These are phyloP conservation scores for Alternaria arbusti DNA, from an alignment of 2,329 filamentous ascomycete species.

Conservation along the genomic window DNA sequence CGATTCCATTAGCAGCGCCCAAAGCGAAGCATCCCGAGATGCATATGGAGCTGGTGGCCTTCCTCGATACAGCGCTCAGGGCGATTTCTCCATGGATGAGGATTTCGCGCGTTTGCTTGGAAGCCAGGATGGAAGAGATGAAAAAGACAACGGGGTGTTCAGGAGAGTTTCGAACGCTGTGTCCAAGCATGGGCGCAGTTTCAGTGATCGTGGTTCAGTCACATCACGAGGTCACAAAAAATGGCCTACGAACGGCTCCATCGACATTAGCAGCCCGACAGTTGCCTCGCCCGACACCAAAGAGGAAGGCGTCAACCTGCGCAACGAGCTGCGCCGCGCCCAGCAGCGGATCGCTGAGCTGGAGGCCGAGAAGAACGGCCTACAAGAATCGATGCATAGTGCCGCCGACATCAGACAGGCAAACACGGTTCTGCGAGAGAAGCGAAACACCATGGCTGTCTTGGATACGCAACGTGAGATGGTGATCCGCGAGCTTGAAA, in stretches of 20 bases:
- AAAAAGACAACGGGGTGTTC: constrained; percentile 63
- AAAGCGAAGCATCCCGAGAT: constrained; percentile 48
- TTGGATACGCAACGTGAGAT: constrained; percentile 95
- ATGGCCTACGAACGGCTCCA: constrained; percentile 51
- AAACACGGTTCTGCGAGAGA: constrained; percentile 87
- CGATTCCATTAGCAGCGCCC: constrained; percentile 54
- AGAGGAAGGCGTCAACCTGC: constrained; percentile 56
- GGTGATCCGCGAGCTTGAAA: constrained; percentile 89
- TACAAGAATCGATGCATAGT: constrained; percentile 61
- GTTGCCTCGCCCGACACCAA: constrained; percentile 62
- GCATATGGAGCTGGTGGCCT: constrained; percentile 32
- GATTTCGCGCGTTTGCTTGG: constrained; percentile 90
- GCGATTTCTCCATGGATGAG: constrained; percentile 92
- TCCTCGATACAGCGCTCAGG: constrained; percentile 70
- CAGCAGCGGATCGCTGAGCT: constrained; percentile 88
- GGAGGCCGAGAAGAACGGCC: constrained; percentile 73
- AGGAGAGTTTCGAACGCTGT: constrained; percentile 92
- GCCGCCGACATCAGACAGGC: constrained; percentile 72
- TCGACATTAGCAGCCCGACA: constrained; percentile 73
- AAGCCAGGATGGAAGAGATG: constrained; percentile 65
- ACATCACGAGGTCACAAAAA: constrained; percentile 46
- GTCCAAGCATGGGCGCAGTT: constrained; percentile 82
- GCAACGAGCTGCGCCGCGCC: constrained; percentile 78
- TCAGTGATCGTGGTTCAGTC: constrained; percentile 66
- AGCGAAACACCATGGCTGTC: constrained; percentile 93